These are phyloP conservation scores for Aureobasidium subglaciale DNA, from an alignment of 2,329 filamentous ascomycete species.

Conservation along the genomic window DNA sequence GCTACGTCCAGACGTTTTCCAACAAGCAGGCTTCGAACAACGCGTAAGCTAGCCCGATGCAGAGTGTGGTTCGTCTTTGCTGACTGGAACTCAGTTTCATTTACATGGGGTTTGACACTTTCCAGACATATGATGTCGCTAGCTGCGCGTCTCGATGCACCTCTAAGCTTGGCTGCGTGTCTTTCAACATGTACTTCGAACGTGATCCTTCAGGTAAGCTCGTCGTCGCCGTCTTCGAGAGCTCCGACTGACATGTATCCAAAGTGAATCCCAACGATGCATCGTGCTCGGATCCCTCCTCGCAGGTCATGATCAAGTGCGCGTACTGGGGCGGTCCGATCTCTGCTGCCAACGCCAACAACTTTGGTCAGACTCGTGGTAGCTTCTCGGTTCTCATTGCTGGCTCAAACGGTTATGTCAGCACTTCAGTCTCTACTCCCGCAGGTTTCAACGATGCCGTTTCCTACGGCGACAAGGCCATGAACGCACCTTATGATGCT, in stretches of 20 bases:
- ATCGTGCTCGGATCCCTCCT: neutral
- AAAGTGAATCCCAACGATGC: neutral
- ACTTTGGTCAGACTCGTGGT: constrained; percentile 19
- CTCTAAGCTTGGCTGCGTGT: constrained; percentile 16
- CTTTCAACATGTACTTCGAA: constrained; percentile 24
- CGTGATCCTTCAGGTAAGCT: no score
- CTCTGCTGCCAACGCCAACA: constrained; percentile 16
- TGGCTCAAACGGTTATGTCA: constrained; percentile 28
- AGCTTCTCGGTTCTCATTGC: constrained; percentile 28
- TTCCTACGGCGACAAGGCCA: neutral
- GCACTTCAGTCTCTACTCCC: no score
- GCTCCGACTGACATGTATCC: no score
- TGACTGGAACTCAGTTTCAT: constrained; percentile 8
- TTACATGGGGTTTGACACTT: constrained; percentile 22
- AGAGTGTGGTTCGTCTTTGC: no score
- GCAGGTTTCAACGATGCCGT: no score
- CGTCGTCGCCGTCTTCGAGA: no score
- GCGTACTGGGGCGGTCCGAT: neutral
- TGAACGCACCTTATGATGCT: no score
- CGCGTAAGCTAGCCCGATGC: no score
- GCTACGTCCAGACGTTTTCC: constrained; percentile 11
- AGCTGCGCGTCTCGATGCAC: constrained; percentile 13
- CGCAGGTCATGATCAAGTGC: neutral
- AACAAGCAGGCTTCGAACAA: constrained; percentile 17
- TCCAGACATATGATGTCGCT: constrained; percentile 12